Conservation (phyloP, 768 basidiomycete species). For the Termitomyces sp. region DNA sequence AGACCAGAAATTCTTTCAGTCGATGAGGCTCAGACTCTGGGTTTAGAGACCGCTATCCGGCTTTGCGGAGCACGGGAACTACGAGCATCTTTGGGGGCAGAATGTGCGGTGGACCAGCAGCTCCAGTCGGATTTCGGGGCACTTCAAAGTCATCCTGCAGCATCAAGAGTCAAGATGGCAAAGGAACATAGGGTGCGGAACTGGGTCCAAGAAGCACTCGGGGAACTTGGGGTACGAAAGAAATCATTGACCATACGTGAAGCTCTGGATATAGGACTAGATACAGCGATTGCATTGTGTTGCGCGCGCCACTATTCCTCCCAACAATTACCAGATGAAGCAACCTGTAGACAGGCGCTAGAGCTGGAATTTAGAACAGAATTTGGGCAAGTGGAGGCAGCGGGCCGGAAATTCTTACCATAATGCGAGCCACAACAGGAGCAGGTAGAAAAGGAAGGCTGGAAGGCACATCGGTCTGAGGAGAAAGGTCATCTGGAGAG, state of each 20-base stretch:
- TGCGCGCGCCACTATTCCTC: neutral
- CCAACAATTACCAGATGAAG: neutral
- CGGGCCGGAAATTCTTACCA: neutral
- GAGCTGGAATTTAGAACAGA: neutral
- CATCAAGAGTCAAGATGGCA: constrained; percentile 3
- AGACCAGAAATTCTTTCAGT: neutral
- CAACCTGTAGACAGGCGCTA: neutral
- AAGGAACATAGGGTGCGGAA: neutral
- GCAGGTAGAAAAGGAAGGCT: neutral
- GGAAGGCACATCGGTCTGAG: neutral
- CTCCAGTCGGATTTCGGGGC: neutral
- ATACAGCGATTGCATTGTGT: constrained; percentile 6
- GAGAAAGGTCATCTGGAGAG: too few relatives aligned
- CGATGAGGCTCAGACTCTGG: constrained; percentile 6
- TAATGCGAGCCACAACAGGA: neutral
- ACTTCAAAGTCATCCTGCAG: neutral
- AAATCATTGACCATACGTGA: neutral
- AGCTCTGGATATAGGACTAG: constrained; percentile 1
- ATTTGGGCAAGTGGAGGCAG: neutral
- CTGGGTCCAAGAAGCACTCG: constrained; percentile 3
- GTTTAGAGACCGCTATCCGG: constrained; percentile 4
- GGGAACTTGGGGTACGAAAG: neutral
- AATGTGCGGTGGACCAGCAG: neutral
- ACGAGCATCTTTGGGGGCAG: neutral
- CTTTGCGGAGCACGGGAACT: constrained; percentile 6